Evolutionary conservation across 768 basidiomycete genomes (phyloP), one percentile per base, ranked within the genome.

Genomic region (Mrakia frigida): DNA sequence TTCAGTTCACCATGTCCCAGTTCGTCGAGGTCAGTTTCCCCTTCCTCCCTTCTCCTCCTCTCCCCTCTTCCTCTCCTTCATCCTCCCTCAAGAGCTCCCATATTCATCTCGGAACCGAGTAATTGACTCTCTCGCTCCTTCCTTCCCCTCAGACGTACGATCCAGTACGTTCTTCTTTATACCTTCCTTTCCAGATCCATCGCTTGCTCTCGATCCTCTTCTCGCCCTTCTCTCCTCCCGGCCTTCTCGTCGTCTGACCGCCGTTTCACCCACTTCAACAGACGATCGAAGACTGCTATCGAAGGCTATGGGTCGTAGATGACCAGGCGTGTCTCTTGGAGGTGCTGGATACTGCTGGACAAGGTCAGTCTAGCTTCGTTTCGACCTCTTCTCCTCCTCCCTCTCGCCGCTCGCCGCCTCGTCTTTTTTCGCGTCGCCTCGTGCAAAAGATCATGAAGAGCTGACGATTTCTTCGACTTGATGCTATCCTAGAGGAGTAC

Each of bases 231-330:
- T 39, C 41, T 52, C 2, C n/a, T 5, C n/a, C 28, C 65, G 37
- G 39, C 13, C 25, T 11, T 21, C 25, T 23, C 41, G 23, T 52
- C 70, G 46, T 50, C 46, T 50, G 23, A 33, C 33, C 11, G 5
- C 56, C 33, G 14, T 10, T 33, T 35, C 56, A n/a, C 23, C 14
- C 23, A 16, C 25, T 14, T 53, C 16, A 46, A 16, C 18, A 77
- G 75, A 98, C 94, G 80, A 98, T 98, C 88, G 94, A 98, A 85
- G 94, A 97, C 83, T 94, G 94, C 79, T 97, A 98, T 85, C 88
- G 94, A 81, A 96, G 95, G 84, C 93, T 94, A 83, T 88, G 94
- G 80, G 90, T 94, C 75, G 93, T 97, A 79, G 94, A 96, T 84
- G 93, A 94, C 82, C 88, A 90, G 80, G 94, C 94, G 89, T 95